Base-by-base conservation (phyloP, 176 grass and related monocot genomes). In the Typha latifolia region DNA sequence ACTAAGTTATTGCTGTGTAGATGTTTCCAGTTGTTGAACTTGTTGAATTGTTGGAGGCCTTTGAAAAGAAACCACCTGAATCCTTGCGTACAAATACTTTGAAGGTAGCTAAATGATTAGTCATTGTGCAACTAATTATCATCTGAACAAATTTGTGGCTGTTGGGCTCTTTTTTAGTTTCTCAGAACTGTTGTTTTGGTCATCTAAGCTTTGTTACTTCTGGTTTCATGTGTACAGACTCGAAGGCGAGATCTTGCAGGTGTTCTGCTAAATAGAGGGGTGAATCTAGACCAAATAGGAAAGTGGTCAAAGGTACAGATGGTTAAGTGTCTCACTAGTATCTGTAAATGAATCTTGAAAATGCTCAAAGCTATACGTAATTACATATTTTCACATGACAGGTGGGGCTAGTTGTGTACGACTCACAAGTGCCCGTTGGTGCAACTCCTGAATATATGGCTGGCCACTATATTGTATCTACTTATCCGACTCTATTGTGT, bases 381-480 rank as follows among this genome's bases (percentile, higher is more conserved):
- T 34, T 66, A 19, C 47, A 12, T 18, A 5, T 74, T 61, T 70
- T 57, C 66, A 69, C 74, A 77, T 82, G 53, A 14, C 80, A 99
- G 95, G 95, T 99, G 26, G 95, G 95, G 29, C 79, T 99, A 32
- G 95, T 99, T 82, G 89, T 99, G 18, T 99, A 99, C 27, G 95
- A 99, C 48, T 99, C 89, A 1, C 87, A 90, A 62, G 73, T 99
- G 70, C 91, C 95, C 49, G 80, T 85, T 74, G 95, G 95, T 69
- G 89, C 95, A 23, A 99, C 95, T 34, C 86, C 87, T 67, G 95
- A 99, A 82, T 99, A 99, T 80, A 90, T 99, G 84, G 95, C 95
- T 49, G 95, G 95, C 31, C 95, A 99, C 73, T 99, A 99, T 53
- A 90, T 99, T 73, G 95, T 99, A 93, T 18, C 53, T 66, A 52